Evolutionary conservation across 371 early-diverging fungal species (phyloP).

Genomic region (Neoconidiobolus thromboides): DNA sequence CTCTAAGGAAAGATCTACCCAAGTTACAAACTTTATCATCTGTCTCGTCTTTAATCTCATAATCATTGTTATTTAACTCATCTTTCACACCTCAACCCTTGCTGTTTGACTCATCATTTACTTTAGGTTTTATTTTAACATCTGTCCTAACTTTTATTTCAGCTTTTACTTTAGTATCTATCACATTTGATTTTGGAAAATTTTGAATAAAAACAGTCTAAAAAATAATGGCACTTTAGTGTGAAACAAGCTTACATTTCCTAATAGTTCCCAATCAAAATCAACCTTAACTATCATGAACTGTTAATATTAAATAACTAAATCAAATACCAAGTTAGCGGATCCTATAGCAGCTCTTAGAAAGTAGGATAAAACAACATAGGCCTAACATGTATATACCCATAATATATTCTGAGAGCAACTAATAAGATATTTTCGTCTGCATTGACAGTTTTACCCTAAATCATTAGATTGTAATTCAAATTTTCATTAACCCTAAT

Average conservation of each 20-base stretch:
- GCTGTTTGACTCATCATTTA: too few relatives aligned
- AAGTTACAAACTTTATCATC: not conserved
- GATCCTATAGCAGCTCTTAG: not conserved
- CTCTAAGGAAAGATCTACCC: not conserved
- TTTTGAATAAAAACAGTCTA: not conserved
- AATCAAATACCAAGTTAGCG: not conserved
- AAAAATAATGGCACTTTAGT: not conserved
- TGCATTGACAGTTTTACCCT: not conserved
- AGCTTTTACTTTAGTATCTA: too few relatives aligned
- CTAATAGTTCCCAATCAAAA: not conserved
- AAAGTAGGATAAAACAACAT: not conserved
- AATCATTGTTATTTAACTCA: too few relatives aligned
- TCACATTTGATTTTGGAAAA: not conserved
- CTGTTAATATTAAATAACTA: not conserved
- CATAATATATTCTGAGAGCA: not conserved
- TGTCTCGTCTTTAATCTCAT: too few relatives aligned
- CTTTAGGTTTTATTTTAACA: too few relatives aligned
- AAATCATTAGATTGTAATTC: not conserved
- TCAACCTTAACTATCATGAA: not conserved
- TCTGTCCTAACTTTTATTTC: not conserved
- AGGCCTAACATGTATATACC: not conserved
- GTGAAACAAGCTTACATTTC: not conserved
- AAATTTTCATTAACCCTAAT: not conserved
- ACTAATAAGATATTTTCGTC: not conserved
- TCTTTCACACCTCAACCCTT: too few relatives aligned